A percentile compares a stretch with the other conserved stretches of the same genome.
phyloP scores from a whole-genome alignment of 768 basidiomycete genomes.

The Phallus indusiatus region DNA sequence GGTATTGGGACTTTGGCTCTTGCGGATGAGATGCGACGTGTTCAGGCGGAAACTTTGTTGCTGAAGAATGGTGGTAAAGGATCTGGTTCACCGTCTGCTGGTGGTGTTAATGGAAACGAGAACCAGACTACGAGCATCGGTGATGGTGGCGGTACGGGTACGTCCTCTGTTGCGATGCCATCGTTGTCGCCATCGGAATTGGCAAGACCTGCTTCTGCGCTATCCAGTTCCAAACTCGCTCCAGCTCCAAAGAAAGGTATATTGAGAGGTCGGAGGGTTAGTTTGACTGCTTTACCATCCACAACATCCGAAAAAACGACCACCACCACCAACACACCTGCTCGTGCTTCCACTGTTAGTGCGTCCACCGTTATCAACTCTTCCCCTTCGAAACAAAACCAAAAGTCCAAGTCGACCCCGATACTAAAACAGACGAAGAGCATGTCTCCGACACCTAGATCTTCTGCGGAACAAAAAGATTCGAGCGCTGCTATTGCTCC shows the following conservation, averaged over 20 bases:
- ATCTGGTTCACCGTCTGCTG: not conserved
- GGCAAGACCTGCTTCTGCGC: not conserved
- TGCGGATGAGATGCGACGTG: not conserved
- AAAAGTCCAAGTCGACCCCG: not conserved
- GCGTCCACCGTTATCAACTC: not conserved
- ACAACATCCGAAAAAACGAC: not conserved
- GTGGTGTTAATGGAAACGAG: not conserved
- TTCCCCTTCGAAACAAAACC: not conserved
- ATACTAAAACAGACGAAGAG: not conserved
- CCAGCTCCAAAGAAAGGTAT: not conserved
- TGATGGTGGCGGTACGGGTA: not conserved
- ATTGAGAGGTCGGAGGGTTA: not conserved
- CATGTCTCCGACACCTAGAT: no score
- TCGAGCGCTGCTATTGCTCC: not conserved
- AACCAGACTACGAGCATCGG: not conserved
- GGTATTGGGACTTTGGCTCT: not conserved
- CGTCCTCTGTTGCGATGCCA: not conserved
- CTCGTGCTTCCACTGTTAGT: not conserved
- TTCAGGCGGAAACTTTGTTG: not conserved
- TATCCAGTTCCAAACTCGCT: not conserved
- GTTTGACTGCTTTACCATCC: not conserved
- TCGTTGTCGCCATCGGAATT: not conserved
- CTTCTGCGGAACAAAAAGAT: no score
- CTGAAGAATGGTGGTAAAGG: not conserved
- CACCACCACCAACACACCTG: not conserved